Evolutionary conservation across 768 basidiomycete species (phyloP), one percentile per base, ranked within the genome.

Genomic region (Scleroderma citrinum): DNA sequence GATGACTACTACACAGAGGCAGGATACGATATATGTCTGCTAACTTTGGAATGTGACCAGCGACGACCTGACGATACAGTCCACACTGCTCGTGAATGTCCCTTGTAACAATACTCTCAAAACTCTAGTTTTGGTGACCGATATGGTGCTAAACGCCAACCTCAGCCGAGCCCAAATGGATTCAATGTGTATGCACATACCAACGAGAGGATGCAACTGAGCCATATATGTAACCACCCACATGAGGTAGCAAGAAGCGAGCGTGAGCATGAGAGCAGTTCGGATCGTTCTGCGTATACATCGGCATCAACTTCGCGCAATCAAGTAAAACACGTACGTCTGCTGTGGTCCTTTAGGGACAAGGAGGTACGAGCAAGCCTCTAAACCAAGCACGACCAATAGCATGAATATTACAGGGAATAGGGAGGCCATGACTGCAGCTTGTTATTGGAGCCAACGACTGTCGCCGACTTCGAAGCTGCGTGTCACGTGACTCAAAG

Each of bases 161-260:
- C 49, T 24, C 21, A 47, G 11, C 34, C 35, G 12, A 17, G 44
- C 11, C 20, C 36, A 21, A 29, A 21, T 56, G 17, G 52, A 53
- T 48, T 43, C 23, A 24, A 14, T 17, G 2, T 13, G 16, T 7
- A 11, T 12, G 13, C n/a, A 70, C 81, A 53, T 55, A 94, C 94
- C 71, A 61, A 95, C 83, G 44, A 98, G 76, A 32, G 94, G 94
- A 62, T 97, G 83, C 44, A 96, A 67, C 63, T 98, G 94, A 1
- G 93, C 92, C 64, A 96, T 76, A 69, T 95, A 98, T n/a, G 94
- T 93, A 61, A 95, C 81, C 71, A 86, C 86, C 94, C 94, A 98
- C 83, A 97, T 85, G 59, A 98, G 79, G 72, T 93, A 98, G 69
- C 90, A 94, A 48, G 79, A 85, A 3, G 81, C 72, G 16, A 97